Conservation (phyloP, 768 basidiomycete genomes). For the Leccinum ochraceum region DNA sequence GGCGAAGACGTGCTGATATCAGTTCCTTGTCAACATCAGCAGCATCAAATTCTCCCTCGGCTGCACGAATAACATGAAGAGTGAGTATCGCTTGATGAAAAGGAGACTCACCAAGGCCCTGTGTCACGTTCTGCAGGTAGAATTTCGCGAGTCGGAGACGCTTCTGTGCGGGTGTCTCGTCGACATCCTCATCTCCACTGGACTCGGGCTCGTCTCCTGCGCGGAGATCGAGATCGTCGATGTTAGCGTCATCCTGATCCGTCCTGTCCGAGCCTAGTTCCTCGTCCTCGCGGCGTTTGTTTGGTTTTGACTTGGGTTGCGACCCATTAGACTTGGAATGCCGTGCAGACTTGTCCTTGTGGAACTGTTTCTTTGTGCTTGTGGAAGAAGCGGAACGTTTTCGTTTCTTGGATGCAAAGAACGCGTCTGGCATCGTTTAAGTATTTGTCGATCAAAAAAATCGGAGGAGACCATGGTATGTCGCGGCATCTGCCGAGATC, state of each 20-base stretch:
- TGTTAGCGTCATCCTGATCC: constrained; percentile 48
- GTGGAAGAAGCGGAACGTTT: constrained; percentile 47
- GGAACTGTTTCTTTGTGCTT: constrained; percentile 26
- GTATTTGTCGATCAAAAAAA: constrained; percentile 23
- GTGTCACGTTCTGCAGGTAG: constrained; percentile 84
- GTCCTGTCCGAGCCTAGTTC: constrained; percentile 67
- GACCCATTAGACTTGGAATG: constrained; percentile 26
- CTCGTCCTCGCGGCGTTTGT: constrained; percentile 46
- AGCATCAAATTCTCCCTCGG: constrained; percentile 92
- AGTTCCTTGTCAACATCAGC: constrained; percentile 94
- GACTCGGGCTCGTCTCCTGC: constrained; percentile 54
- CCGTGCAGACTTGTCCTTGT: constrained; percentile 8
- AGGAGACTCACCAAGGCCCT: constrained; percentile 57
- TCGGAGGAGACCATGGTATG: background rate
- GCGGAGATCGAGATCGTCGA: constrained; percentile 78
- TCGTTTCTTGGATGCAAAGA: constrained; percentile 72
- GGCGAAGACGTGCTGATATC: constrained; percentile 85
- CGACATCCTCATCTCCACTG: constrained; percentile 81
- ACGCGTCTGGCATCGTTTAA: constrained; percentile 67
- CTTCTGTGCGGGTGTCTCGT: constrained; percentile 94
- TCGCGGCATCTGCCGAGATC: constrained; percentile 15
- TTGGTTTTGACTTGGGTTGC: constrained; percentile 21
- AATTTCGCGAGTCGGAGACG: constrained; percentile 86
- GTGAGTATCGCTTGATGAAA: background rate
- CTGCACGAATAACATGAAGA: constrained; percentile 29